Conservation (phyloP, 179 eudicot genomes). For the Pouteria campechiana region DNA sequence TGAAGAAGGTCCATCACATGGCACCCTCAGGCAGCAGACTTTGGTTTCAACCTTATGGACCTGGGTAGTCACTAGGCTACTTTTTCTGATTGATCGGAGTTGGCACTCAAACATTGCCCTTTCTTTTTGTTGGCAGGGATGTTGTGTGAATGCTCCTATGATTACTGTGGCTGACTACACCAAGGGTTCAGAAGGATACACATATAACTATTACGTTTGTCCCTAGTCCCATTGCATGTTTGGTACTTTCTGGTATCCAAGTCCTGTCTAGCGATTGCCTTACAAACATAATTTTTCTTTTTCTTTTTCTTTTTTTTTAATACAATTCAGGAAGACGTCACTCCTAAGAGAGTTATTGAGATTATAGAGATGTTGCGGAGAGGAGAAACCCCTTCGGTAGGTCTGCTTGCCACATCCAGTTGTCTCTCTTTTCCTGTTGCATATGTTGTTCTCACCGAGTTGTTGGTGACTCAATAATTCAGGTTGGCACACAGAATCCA, state of each 20-base stretch:
- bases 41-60: too few relatives aligned
- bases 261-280: too few relatives aligned
- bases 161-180: constrained; percentile 95
- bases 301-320: not conserved
- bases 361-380: constrained; percentile 78
- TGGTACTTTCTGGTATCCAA: not conserved
- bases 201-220: constrained; percentile 80
- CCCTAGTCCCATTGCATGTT: not conserved
- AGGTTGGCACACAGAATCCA: constrained; percentile 91
- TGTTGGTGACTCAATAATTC: constrained; percentile 13
- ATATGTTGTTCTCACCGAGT: not conserved
- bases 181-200: constrained; percentile 83
- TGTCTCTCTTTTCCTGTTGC: not conserved
- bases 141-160: constrained; percentile 99
- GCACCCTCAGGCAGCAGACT: too few relatives aligned
- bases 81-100: too few relatives aligned
- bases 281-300: not conserved
- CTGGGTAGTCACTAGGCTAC: too few relatives aligned
- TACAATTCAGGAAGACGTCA: constrained; percentile 78
- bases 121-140: constrained; percentile 86
- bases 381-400: constrained; percentile 98
- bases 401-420: constrained; percentile 6
- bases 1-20: too few relatives aligned
- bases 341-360: constrained; percentile 82
- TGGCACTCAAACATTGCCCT: too few relatives aligned